Percentiles rank a stretch among this genome's conserved stretches.
These are phyloP conservation scores for Lentinus brumalis DNA, from an alignment of 768 basidiomycete species.

Conservation along the genomic window DNA sequence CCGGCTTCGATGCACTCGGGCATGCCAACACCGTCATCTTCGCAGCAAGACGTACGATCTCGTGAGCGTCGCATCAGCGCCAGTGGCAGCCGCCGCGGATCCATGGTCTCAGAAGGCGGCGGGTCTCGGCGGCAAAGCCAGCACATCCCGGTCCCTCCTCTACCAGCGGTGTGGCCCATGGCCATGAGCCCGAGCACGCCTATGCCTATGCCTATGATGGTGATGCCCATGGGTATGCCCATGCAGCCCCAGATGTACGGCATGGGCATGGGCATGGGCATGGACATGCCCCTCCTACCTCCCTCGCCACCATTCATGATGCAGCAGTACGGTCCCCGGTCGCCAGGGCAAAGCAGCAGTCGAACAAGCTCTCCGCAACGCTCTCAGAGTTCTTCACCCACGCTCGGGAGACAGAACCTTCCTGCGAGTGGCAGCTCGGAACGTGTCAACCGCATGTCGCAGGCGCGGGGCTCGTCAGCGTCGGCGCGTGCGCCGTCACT, in stretches of 20 bases:
- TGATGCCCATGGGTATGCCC: slow-evolving; percentile 31
- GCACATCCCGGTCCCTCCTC: slow-evolving; percentile 5
- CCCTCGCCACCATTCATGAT: slow-evolving; percentile 71
- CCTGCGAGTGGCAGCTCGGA: slow-evolving; percentile 19
- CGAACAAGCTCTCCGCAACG: slow-evolving; percentile 20
- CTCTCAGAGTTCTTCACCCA: slow-evolving; percentile 34
- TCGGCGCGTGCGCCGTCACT: slow-evolving; percentile 12
- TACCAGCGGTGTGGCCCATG: slow-evolving; percentile 20
- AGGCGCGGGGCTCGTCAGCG: slow-evolving; percentile 12
- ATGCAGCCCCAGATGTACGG: slow-evolving; percentile 34
- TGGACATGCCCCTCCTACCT: slow-evolving; percentile 72
- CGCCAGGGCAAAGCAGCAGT: slow-evolving; percentile 26
- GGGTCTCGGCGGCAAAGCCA: slow-evolving; percentile 3
- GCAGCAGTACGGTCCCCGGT: slow-evolving; percentile 51
- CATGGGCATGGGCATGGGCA: slow-evolving; percentile 56
- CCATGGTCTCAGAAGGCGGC: slow-evolving; percentile 26
- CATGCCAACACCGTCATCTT: slow-evolving; percentile 48
- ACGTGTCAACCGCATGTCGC: slow-evolving; percentile 17
- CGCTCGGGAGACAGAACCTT: slow-evolving; percentile 10
- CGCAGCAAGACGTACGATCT: slow-evolving; percentile 34
- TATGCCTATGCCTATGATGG: slow-evolving; percentile 12
- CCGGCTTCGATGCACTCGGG: slow-evolving; percentile 55
- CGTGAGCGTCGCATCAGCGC: slow-evolving; percentile 35
- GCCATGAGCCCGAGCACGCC: slow-evolving; percentile 18
- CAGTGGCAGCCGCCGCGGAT: slow-evolving; percentile 33